A percentile compares a stretch with the other conserved stretches of the same genome.
Conservation (phyloP, 1,284 basidiomycete species). For the Ceratobasidium sp. region DNA sequence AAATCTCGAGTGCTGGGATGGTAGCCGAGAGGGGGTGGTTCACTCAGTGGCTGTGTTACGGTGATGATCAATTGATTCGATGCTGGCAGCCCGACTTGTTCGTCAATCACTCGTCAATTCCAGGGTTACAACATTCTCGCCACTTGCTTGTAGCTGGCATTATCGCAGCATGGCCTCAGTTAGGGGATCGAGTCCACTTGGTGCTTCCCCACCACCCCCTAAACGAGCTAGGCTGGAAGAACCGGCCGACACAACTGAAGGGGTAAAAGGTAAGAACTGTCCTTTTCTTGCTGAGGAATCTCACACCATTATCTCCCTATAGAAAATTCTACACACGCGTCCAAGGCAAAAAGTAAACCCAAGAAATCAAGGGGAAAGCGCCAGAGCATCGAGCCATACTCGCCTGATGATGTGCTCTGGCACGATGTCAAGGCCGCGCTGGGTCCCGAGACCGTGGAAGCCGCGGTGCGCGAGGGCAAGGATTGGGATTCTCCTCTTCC, state of each 20-base stretch:
- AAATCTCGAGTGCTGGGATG: background rate
- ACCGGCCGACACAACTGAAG: background rate
- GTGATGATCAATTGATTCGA: constrained; percentile 11
- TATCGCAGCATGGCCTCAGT: constrained; percentile 16
- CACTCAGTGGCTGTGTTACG: background rate
- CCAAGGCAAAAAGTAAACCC: constrained; percentile 29
- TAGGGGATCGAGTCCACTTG: constrained; percentile 10
- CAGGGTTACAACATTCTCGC: background rate
- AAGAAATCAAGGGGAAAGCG: constrained; percentile 47
- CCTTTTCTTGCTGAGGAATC: background rate
- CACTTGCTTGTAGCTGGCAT: background rate
- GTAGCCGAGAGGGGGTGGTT: background rate
- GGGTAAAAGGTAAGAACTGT: constrained; percentile 14
- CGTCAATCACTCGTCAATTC: constrained; percentile 21
- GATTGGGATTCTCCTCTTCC: constrained; percentile 68
- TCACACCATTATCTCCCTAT: background rate
- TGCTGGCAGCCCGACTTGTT: constrained; percentile 23
- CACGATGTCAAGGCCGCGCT: constrained; percentile 73
- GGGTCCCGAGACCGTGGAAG: constrained; percentile 64
- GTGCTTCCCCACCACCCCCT: constrained; percentile 19
- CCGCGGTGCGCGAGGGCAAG: constrained; percentile 58
- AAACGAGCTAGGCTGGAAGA: constrained; percentile 32
- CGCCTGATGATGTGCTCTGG: constrained; percentile 76
- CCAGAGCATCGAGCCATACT: constrained; percentile 65
- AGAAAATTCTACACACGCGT: constrained; percentile 4